Evolutionary conservation across 129 eudicot species (phyloP).

Genomic region (Flaveria robusta): DNA sequence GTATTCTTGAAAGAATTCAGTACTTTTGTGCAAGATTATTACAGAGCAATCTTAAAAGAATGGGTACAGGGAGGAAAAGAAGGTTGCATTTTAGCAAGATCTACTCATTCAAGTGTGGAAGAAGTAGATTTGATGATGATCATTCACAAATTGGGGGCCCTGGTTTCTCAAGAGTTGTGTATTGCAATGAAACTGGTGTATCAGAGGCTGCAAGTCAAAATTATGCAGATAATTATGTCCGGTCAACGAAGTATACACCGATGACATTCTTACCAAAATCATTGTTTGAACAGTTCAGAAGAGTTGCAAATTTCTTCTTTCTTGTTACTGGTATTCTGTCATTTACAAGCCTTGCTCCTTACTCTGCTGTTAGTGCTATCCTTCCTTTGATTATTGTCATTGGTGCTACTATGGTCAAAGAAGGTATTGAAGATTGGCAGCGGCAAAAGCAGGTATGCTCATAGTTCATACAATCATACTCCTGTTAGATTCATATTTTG

Average conservation of each 20-base stretch:
- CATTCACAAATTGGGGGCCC: conserved; percentile 90
- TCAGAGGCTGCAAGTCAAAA: conserved; percentile 45
- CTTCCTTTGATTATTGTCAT: conserved; percentile 76
- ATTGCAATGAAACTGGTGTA: conserved; percentile 66
- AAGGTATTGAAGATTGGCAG: conserved; percentile 85
- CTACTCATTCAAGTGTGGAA: conserved; percentile 79
- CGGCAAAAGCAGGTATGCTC: conserved; percentile 73
- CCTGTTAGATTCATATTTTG: conserved; percentile 22
- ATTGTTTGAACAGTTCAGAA: conserved; percentile 93
- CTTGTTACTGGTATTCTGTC: conserved; percentile 78
- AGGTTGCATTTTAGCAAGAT: conserved; percentile 79
- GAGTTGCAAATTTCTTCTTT: conserved; percentile 92
- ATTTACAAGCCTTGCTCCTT: conserved; percentile 82
- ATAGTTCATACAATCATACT: neutral
- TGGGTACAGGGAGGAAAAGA: conserved; percentile 54
- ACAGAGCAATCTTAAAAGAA: conserved; percentile 6
- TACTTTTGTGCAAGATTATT: neutral
- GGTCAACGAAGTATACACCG: conserved; percentile 77
- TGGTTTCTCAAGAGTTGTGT: conserved; percentile 84
- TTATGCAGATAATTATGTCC: conserved; percentile 76
- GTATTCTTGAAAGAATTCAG: conserved; percentile 18
- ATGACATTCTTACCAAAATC: conserved; percentile 82
- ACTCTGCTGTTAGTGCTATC: conserved; percentile 72
- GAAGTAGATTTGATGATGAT: conserved; percentile 51
- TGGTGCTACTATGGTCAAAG: conserved; percentile 90